Evolutionary conservation across 148 eudicot genomes (phyloP).

Genomic region (Cornus florida): DNA sequence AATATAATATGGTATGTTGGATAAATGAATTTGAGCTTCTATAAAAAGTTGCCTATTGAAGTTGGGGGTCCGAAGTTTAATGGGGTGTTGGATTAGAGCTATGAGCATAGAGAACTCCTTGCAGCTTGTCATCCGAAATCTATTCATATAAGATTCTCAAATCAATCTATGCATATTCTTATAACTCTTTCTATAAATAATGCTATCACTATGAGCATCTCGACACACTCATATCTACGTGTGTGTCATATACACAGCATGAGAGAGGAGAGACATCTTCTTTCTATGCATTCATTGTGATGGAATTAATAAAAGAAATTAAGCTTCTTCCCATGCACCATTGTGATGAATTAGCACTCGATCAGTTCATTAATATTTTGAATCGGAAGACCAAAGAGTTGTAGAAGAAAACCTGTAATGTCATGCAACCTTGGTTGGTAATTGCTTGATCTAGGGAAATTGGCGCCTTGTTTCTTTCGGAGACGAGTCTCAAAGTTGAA

Average conservation of each 20-base stretch:
- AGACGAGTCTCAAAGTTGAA: slow-evolving; percentile 11
- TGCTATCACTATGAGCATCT: background rate
- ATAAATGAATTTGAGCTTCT: too few species aligned
- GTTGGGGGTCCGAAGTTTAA: too few species aligned
- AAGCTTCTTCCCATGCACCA: background rate
- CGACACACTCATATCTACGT: background rate
- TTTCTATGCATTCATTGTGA: too few species aligned
- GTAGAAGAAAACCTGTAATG: slow-evolving; percentile 13
- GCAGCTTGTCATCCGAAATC: too few species aligned
- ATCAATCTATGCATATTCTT: too few species aligned
- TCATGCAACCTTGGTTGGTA: slow-evolving; percentile 16
- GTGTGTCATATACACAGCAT: background rate
- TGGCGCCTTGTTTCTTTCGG: slow-evolving; percentile 15
- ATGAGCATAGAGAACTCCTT: too few species aligned
- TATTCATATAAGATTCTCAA: too few species aligned
- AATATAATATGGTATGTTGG: too few species aligned
- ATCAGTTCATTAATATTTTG: background rate
- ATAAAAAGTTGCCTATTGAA: too few species aligned
- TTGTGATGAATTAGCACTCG: background rate
- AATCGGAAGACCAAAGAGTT: background rate
- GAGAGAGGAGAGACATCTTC: too few species aligned
- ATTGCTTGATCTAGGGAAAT: slow-evolving; percentile 20
- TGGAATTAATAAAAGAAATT: background rate
- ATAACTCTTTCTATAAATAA: background rate
- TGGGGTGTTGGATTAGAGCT: too few species aligned